Conservation (phyloP, 371 early-diverging fungal species). For the Apophysomyces variabilis region DNA sequence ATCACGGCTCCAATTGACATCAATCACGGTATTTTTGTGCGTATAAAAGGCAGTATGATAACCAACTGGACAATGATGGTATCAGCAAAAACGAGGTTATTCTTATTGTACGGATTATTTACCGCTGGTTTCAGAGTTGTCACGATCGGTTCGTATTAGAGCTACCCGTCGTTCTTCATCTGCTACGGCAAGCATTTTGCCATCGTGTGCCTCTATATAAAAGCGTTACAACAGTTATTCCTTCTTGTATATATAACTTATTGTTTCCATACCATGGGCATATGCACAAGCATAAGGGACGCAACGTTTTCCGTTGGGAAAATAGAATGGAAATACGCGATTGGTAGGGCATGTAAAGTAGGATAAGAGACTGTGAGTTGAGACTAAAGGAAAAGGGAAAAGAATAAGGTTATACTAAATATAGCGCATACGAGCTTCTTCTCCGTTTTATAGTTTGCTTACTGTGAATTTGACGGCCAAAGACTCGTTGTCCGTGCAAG, state of each 20-base stretch:
- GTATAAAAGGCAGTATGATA: constrained; percentile 34
- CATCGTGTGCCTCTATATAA: constrained; percentile 27
- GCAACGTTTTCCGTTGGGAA: constrained; percentile 14
- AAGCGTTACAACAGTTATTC: background rate
- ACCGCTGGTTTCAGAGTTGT: constrained; percentile 36
- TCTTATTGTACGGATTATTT: constrained; percentile 9
- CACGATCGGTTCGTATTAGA: constrained; percentile 55
- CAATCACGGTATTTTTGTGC: constrained; percentile 64
- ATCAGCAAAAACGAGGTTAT: background rate
- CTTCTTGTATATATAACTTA: background rate
- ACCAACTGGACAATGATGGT: constrained; percentile 11
- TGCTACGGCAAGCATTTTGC: constrained; percentile 62
- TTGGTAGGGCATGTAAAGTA: constrained; percentile 6
- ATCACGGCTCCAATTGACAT: constrained; percentile 62
- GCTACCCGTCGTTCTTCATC: constrained; percentile 68
- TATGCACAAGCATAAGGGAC: constrained; percentile 25
- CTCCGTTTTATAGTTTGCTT: background rate
- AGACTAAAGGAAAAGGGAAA: background rate
- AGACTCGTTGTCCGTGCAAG: constrained; percentile 13
- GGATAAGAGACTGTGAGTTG: constrained; percentile 6
- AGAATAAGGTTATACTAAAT: constrained; percentile 2
- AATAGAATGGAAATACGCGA: constrained; percentile 26
- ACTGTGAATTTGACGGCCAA: constrained; percentile 18
- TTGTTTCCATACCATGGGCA: constrained; percentile 19
- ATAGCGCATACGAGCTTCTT: no score